Conservation (phyloP, 2,329 filamentous ascomycete species). For the Neobulgaria alba region DNA sequence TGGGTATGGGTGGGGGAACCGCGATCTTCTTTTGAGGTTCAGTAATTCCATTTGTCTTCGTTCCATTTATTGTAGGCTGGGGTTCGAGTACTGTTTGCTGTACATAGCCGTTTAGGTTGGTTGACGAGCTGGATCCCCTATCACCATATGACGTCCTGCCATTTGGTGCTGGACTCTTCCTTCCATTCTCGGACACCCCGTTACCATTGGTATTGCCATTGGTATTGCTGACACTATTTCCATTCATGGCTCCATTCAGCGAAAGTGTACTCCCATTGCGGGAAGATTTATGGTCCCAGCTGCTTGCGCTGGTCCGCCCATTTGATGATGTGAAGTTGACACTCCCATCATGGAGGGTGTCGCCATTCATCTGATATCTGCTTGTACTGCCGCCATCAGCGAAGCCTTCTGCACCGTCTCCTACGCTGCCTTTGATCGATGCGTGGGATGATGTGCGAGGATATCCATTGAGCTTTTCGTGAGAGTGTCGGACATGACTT, state of each 20-base stretch:
- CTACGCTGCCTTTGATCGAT: slow-evolving; percentile 28
- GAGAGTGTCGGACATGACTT: slow-evolving; percentile 29
- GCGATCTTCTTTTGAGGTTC: slow-evolving; percentile 14
- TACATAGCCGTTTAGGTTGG: slow-evolving; percentile 23
- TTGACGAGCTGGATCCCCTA: slow-evolving; percentile 17
- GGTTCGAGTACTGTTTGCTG: slow-evolving; percentile 12
- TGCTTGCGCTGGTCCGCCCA: slow-evolving; percentile 40
- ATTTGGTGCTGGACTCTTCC: slow-evolving; percentile 21
- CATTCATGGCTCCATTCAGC: slow-evolving; percentile 23
- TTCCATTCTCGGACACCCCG: slow-evolving; percentile 21
- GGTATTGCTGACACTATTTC: not conserved
- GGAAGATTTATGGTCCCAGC: slow-evolving; percentile 26
- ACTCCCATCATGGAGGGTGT: slow-evolving; percentile 36
- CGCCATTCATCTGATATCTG: slow-evolving; percentile 22
- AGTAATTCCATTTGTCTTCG: no score
- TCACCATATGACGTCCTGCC: slow-evolving; percentile 22
- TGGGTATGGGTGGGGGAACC: slow-evolving; percentile 20
- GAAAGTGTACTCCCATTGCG: slow-evolving; percentile 26
- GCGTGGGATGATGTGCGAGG: slow-evolving; percentile 19
- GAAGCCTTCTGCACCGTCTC: slow-evolving; percentile 27
- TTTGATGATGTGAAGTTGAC: slow-evolving; percentile 52
- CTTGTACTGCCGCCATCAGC: slow-evolving; percentile 19
- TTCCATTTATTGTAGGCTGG: slow-evolving; percentile 18
- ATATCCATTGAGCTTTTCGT: slow-evolving; percentile 29
- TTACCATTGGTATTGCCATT: not conserved